Base-by-base conservation (phyloP, 176 grass and related monocot species). In the Hyparrhenia diplandra region DNA sequence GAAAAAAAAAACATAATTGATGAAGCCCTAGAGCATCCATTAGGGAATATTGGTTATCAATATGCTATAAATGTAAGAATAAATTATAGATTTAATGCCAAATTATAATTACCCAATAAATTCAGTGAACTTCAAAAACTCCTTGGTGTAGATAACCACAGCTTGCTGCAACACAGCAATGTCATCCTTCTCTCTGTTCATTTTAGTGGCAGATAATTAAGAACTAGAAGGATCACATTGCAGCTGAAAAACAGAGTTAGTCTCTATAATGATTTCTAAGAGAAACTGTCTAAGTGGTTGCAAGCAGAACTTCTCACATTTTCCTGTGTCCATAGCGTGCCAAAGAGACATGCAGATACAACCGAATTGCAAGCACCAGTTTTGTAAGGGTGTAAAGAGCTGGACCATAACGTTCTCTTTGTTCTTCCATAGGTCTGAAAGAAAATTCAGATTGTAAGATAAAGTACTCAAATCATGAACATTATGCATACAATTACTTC, bases 351-450 rank as follows among this genome's bases (percentile, higher is more conserved):
- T 90, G 85, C 43, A 99, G 77, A 87, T 91, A 95, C 40, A 99
- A 79, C 60, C 87, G 84, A 86, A 99, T 90, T 78, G 76, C 76
- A 54, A 95, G 71, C 42, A 87, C 86, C 76, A 99, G 76, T 67
- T 87, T 99, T 47, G 90, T 95, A 79, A 99, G 90, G 34, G 78
- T 91, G 62, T 95, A 99, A 27, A 99, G 74, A 67, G 90, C 78
- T 80, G 96, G 96, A 27, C 96, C 96, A 77, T 99, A 99, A 25
- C 96, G 92, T 71, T 86, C 84, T 86, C 96, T 87, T 83, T 99
- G 96, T 83, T 95, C 96, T 90, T 95, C 96, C 96, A 99, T 99
- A 39, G 93, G 96, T 23, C 95, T 98, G 71, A 80, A 41, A 68
- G 20, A 64, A 83, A 83, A 73, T 87, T 82, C 28, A 76, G 71